Conservation (phyloP, 2,329 filamentous ascomycete species). For the Xylariomycetidae sp. region DNA sequence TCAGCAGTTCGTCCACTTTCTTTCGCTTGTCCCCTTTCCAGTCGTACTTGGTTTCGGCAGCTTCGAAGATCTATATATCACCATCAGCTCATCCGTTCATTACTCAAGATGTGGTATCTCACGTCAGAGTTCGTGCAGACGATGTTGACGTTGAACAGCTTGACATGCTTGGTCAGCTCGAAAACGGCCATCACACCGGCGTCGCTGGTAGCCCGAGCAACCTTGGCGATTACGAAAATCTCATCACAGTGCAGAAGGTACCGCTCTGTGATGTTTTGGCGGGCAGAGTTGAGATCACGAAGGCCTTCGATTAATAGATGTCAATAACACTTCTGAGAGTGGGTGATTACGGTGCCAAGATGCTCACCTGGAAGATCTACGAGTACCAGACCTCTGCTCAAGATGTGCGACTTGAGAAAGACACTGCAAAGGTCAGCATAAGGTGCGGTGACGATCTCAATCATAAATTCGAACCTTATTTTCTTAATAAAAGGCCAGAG, state of each 20-base stretch:
- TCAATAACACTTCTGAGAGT: background rate
- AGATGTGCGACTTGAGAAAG: constrained; percentile 36
- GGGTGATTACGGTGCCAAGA: background rate
- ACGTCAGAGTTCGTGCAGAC: constrained; percentile 40
- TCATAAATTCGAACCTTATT: constrained; percentile 29
- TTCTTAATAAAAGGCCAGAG: constrained; percentile 42
- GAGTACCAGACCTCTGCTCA: constrained; percentile 43
- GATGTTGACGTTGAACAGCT: constrained; percentile 36
- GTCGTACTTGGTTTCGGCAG: constrained; percentile 28
- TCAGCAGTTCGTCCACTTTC: too few relatives aligned
- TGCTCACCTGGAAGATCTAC: constrained; percentile 43
- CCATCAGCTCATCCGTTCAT: background rate
- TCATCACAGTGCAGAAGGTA: constrained; percentile 42
- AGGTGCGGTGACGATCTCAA: background rate
- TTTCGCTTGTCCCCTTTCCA: constrained; percentile 28
- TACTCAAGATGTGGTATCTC: constrained; percentile 4
- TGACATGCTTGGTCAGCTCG: constrained; percentile 32
- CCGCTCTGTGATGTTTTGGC: constrained; percentile 38
- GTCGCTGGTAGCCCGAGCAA: constrained; percentile 37
- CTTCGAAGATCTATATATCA: constrained; percentile 24
- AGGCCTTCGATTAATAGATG: constrained; percentile 28
- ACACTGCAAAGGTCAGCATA: constrained; percentile 30
- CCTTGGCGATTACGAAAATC: constrained; percentile 40
- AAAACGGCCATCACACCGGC: constrained; percentile 36
- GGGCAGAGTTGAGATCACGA: constrained; percentile 41